A percentile compares a stretch with the other conserved stretches of the same genome.
Evolutionary conservation across 495 filamentous ascomycete species (phyloP).

Genomic region (Penicillium coprophilum): DNA sequence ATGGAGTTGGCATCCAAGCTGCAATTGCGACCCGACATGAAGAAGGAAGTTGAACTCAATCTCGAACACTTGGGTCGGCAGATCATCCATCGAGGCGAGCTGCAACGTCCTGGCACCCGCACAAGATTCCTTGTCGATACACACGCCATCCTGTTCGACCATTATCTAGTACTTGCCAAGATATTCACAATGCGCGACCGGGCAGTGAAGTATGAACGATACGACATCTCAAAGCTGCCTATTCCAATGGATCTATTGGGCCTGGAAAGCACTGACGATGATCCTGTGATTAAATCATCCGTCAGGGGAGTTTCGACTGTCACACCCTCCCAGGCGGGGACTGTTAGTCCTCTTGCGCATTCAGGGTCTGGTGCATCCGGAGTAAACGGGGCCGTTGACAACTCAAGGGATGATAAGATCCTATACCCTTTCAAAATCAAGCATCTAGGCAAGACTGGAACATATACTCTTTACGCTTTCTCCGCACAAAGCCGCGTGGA

Average conservation of each 20-base stretch:
- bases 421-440: constrained; percentile 95
- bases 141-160: constrained; percentile 90
- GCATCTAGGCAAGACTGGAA: constrained; percentile 82
- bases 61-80: constrained; percentile 88
- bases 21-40: constrained; percentile 81
- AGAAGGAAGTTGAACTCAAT: constrained; percentile 78
- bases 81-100: constrained; percentile 83
- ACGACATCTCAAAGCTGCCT: constrained; percentile 92
- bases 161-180: constrained; percentile 94
- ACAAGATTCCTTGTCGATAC: constrained; percentile 92
- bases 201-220: constrained; percentile 75
- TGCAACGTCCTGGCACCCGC: constrained; percentile 76
- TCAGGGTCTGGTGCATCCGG: constrained; percentile 58
- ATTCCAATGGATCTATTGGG: constrained; percentile 97
- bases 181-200: constrained; percentile 64
- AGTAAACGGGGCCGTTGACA: constrained; percentile 54
- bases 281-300: constrained; percentile 79
- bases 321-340: constrained; percentile 49
- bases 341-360: constrained; percentile 58
- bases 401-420: constrained; percentile 69
- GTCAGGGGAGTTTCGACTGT: constrained; percentile 70
- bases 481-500: constrained; percentile 70
- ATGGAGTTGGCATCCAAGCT: constrained; percentile 81
- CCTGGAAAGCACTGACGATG: constrained; percentile 86
- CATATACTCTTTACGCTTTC: constrained; percentile 83